A percentile compares a stretch with the other conserved stretches of the same genome.
These are phyloP conservation scores for Echium plantagineum DNA, from an alignment of 257 asterid species.

Conservation along the genomic window DNA sequence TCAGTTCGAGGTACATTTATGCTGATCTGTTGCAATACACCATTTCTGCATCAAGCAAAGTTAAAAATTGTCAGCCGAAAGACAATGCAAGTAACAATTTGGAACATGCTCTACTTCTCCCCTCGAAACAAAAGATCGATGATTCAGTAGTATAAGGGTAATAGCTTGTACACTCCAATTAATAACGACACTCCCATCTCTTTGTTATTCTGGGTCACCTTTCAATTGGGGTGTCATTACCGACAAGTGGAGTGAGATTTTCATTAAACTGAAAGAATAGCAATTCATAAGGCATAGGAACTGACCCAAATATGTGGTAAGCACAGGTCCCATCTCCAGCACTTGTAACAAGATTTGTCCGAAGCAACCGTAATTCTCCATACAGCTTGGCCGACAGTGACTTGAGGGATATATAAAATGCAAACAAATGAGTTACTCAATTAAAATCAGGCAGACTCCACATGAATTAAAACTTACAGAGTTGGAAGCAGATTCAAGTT, in stretches of 20 bases:
- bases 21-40: slow-evolving; percentile 49
- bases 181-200: too few species aligned
- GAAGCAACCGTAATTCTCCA: slow-evolving; percentile 48
- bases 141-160: too few species aligned
- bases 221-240: too few species aligned
- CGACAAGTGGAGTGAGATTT: too few species aligned
- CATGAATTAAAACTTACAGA: slow-evolving; percentile 28
- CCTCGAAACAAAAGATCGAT: neutral
- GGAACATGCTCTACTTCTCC: neutral
- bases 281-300: neutral
- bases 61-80: neutral
- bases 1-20: slow-evolving; percentile 50
- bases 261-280: neutral
- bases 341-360: slow-evolving; percentile 47
- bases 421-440: slow-evolving; percentile 5
- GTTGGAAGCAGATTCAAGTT: slow-evolving; percentile 40
- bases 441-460: neutral
- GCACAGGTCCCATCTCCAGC: slow-evolving; percentile 45
- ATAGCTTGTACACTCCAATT: too few species aligned
- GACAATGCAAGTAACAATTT: neutral
- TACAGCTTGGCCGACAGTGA: slow-evolving; percentile 54
- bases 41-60: slow-evolving; percentile 33
- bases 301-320: slow-evolving; percentile 69
- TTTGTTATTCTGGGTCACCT: too few species aligned
- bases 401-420: slow-evolving; percentile 19